Base-by-base conservation (phyloP, 495 filamentous ascomycete species). In the Chaetomium cochliodes region DNA sequence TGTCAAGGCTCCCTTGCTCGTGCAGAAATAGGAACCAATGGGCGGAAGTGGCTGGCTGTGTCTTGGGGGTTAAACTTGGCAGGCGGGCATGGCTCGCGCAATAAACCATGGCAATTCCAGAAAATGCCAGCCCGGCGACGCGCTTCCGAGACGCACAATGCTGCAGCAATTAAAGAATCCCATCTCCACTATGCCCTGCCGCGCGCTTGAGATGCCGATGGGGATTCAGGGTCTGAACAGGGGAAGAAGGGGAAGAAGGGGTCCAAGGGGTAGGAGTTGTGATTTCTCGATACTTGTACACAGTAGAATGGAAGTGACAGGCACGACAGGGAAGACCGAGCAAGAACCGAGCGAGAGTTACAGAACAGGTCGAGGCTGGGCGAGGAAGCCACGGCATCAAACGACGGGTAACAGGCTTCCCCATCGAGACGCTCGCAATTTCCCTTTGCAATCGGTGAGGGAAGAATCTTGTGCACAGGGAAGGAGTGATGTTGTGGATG, bases 21-120 rank as follows among this genome's bases (percentile, higher is more conserved):
- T 60, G 47, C 46, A 60, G 55, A 1, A n/a, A 39, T 20, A 54
- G 54, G 52, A 25, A 23, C 52, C 61, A 63, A 63, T 63, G 50
- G 55, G 23, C 15, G 42, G 23, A 20, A 23, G 5, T 18, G 37
- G 22, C 16, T 22, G 16, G 39, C 6, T 25, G 20, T n/a, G 55
- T 5, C 23, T 3, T 16, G 37, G 39, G 13, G 39, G 1, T 8
- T 37, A 58, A 58, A 58, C 22, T 58, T 58, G 55, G 55, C 55
- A 57, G 20, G 20, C 20, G 20, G 11, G 55, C 55, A 58, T 22
- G 37, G 3, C 41, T 44, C 2, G 15, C 22, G 55, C 55, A 37
- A 1, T 7, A 3, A 37, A 37, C 33, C 37, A 58, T 58, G 37
- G 37, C 11, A 58, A 16, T 58, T 16, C 0, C 6, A 15, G 39